A percentile compares a stretch with the other conserved stretches of the same genome.
These are phyloP conservation scores for Dovyalis caffra DNA, from an alignment of 345 rosid species.

Conservation along the genomic window DNA sequence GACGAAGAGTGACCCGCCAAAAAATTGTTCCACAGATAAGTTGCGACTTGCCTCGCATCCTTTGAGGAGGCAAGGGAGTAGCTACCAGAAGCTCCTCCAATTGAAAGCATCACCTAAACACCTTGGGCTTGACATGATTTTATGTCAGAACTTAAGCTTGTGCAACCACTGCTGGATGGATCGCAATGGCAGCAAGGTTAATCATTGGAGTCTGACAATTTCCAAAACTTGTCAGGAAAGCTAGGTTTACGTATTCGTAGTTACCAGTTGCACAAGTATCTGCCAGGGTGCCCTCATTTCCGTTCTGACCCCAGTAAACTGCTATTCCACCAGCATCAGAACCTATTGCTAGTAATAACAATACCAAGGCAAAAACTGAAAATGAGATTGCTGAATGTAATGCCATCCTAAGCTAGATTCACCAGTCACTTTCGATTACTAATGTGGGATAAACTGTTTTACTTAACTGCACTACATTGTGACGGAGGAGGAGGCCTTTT, in stretches of 20 bases:
- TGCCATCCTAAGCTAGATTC: neutral
- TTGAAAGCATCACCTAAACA: neutral
- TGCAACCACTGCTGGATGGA: neutral
- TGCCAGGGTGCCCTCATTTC: neutral
- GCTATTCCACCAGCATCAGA: slow-evolving; percentile 9
- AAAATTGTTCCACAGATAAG: neutral
- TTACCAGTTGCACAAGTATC: neutral
- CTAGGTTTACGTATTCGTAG: neutral
- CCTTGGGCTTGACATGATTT: neutral
- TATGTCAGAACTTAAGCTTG: neutral
- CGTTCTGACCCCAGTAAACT: neutral
- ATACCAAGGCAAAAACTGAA: neutral
- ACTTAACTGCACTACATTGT: too few species aligned
- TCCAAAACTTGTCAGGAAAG: slow-evolving; percentile 3
- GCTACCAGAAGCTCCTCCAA: slow-evolving; percentile 2
- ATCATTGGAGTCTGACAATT: slow-evolving; percentile 3
- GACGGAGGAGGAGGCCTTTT: too few species aligned
- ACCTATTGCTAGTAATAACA: neutral
- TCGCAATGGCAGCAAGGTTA: slow-evolving; percentile 8
- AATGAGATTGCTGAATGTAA: neutral
- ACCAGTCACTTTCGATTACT: too few species aligned
- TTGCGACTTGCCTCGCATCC: neutral
- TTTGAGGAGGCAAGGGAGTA: neutral
- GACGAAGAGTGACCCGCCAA: neutral
- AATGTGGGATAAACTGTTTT: too few species aligned